Evolutionary conservation across 352 stramenopile genomes (phyloP).

Genomic region (Phytophthora quininea): DNA sequence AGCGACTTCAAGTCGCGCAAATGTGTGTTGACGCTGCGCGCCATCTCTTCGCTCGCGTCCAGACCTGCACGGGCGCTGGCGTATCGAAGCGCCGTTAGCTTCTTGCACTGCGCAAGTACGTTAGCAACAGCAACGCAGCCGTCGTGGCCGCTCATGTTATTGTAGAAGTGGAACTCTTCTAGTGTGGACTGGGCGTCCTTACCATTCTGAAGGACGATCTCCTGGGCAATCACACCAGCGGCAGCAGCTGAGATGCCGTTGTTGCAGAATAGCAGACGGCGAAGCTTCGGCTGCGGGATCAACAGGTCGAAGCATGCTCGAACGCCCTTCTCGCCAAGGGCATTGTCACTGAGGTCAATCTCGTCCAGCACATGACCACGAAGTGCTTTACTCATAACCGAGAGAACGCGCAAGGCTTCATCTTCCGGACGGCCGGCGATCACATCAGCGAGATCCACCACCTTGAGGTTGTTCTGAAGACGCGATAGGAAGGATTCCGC

Average conservation of each 20-base stretch:
- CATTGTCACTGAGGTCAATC: slow-evolving; percentile 89
- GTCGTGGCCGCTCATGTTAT: slow-evolving; percentile 87
- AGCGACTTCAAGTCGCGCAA: slow-evolving; percentile 67
- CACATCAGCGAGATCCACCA: slow-evolving; percentile 91
- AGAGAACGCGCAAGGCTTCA: slow-evolving; percentile 88
- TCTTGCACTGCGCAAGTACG: slow-evolving; percentile 54
- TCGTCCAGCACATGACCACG: slow-evolving; percentile 73
- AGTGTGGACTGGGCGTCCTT: slow-evolving; percentile 44
- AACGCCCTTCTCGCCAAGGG: slow-evolving; percentile 77
- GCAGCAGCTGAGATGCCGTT: slow-evolving; percentile 80
- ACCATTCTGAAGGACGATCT: slow-evolving; percentile 76
- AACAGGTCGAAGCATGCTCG: slow-evolving; percentile 75
- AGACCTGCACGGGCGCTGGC: slow-evolving; percentile 68
- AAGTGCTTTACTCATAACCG: slow-evolving; percentile 81
- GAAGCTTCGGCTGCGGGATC: slow-evolving; percentile 68
- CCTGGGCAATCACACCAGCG: slow-evolving; percentile 60
- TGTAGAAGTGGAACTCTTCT: slow-evolving; percentile 86
- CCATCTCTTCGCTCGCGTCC: slow-evolving; percentile 57
- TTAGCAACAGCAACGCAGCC: slow-evolving; percentile 62
- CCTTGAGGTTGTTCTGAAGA: slow-evolving; percentile 46
- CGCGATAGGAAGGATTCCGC: slow-evolving; percentile 56
- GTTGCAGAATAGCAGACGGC: slow-evolving; percentile 76
- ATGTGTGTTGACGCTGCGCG: slow-evolving; percentile 52
- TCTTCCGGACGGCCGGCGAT: slow-evolving; percentile 92
- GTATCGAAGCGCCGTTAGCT: slow-evolving; percentile 67